phyloP scores from a whole-genome alignment of 2,329 filamentous ascomycete species.

The Byssoonygena ceratinophila region DNA sequence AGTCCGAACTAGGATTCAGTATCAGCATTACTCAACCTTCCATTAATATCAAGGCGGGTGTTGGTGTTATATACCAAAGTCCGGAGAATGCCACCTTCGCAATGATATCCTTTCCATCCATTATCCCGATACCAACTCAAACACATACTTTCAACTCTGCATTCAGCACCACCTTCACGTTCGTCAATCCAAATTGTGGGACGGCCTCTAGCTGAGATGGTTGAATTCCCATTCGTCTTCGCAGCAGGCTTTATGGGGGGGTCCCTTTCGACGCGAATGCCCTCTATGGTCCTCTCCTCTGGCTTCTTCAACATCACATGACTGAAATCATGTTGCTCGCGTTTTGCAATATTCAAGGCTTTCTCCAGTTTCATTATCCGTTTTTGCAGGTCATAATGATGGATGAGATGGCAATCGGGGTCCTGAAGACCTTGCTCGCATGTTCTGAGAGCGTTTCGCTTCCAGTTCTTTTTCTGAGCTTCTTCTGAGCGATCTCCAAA shows the following conservation, averaged over 20 bases:
- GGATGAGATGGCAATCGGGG: conserved; percentile 77
- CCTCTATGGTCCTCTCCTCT: conserved; percentile 62
- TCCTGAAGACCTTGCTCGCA: conserved; percentile 84
- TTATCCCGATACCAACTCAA: conserved; percentile 69
- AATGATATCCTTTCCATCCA: conserved; percentile 92
- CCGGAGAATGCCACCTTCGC: conserved; percentile 82
- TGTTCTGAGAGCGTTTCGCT: conserved; percentile 60
- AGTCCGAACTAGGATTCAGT: conserved; percentile 52
- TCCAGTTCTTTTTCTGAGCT: conserved; percentile 72
- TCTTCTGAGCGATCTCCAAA: conserved; percentile 43
- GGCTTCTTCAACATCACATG: conserved; percentile 72
- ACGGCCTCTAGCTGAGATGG: conserved; percentile 26
- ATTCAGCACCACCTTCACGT: conserved; percentile 57
- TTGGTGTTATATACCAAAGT: conserved; percentile 47
- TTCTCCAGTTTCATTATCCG: conserved; percentile 85
- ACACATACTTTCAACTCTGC: conserved; percentile 89
- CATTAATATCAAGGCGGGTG: background rate
- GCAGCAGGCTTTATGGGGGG: conserved; percentile 20
- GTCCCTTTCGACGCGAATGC: conserved; percentile 61
- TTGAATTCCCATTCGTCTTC: conserved; percentile 15
- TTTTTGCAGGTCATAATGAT: conserved; percentile 90
- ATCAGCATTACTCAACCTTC: background rate
- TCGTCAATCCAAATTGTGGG: conserved; percentile 83
- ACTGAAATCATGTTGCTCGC: conserved; percentile 84
- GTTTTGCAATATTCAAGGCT: conserved; percentile 66